These are phyloP conservation scores for Pseudozyma tsukubaensis DNA, from an alignment of 1,284 basidiomycete species.

Conservation along the genomic window DNA sequence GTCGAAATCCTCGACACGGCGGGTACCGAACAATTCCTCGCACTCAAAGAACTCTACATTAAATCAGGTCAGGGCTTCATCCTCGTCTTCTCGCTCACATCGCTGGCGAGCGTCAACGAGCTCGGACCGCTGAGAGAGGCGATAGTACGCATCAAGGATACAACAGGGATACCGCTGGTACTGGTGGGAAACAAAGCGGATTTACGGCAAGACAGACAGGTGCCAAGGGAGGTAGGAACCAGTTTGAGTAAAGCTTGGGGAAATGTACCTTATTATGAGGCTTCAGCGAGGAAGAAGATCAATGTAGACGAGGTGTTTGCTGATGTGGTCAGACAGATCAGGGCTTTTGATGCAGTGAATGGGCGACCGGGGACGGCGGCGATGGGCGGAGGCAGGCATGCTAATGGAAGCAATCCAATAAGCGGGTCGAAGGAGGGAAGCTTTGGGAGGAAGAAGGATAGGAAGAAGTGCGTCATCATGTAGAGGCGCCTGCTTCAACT, in stretches of 20 bases:
- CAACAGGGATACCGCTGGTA: constrained; percentile 54
- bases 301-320: constrained; percentile 64
- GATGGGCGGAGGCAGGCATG: constrained; percentile 6
- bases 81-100: constrained; percentile 62
- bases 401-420: constrained; percentile 5
- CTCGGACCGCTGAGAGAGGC: constrained; percentile 59
- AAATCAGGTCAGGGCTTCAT: constrained; percentile 61
- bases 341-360: constrained; percentile 43
- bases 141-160: constrained; percentile 60
- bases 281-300: constrained; percentile 57
- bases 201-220: constrained; percentile 55
- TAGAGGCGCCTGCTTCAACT: constrained; percentile 6
- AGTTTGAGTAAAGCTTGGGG: constrained; percentile 62
- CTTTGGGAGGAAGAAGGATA: constrained; percentile 21
- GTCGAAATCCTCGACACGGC: constrained; percentile 65
- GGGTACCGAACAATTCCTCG: constrained; percentile 64
- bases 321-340: constrained; percentile 59
- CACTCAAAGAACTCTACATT: constrained; percentile 65
- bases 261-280: constrained; percentile 63
- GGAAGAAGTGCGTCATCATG: constrained; percentile 59
- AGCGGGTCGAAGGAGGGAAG: constrained; percentile 7
- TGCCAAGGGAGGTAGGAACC: constrained; percentile 62
- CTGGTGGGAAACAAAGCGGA: constrained; percentile 65
- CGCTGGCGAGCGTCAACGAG: constrained; percentile 62
- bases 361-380: constrained; percentile 7